Evolutionary conservation across 257 asterid species (phyloP).

Genomic region (Ballota nigra): DNA sequence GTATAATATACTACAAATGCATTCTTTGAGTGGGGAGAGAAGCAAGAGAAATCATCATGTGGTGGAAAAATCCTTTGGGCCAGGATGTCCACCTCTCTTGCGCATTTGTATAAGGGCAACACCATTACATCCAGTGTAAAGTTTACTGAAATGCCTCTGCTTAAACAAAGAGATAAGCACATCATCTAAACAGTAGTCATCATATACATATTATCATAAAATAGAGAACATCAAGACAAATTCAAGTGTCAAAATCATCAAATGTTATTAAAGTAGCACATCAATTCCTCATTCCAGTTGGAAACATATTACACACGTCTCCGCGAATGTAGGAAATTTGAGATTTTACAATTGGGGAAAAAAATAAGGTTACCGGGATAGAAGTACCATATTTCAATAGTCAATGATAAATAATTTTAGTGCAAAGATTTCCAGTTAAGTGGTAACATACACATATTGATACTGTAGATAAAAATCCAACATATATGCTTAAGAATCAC

Average conservation of each 20-base stretch:
- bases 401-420: no score
- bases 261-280: not conserved
- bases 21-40: no score
- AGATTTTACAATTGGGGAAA: not conserved
- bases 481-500: slow-evolving; percentile 36
- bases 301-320: not conserved
- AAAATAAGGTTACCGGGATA: not conserved
- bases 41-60: slow-evolving; percentile 91
- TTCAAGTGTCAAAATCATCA: not conserved
- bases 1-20: no score
- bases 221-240: not conserved
- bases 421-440: no score
- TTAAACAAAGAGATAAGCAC: slow-evolving; percentile 6
- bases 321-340: not conserved
- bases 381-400: not conserved
- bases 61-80: slow-evolving; percentile 77
- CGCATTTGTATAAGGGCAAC: slow-evolving; percentile 89
- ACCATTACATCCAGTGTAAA: slow-evolving; percentile 93
- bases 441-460: no score
- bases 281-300: not conserved
- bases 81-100: slow-evolving; percentile 77
- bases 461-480: not conserved
- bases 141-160: slow-evolving; percentile 82
- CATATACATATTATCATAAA: slow-evolving; percentile 6
- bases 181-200: slow-evolving; percentile 1